phyloP scores from a whole-genome alignment of 768 basidiomycete species.

The Phlegmacium glaucopus region DNA sequence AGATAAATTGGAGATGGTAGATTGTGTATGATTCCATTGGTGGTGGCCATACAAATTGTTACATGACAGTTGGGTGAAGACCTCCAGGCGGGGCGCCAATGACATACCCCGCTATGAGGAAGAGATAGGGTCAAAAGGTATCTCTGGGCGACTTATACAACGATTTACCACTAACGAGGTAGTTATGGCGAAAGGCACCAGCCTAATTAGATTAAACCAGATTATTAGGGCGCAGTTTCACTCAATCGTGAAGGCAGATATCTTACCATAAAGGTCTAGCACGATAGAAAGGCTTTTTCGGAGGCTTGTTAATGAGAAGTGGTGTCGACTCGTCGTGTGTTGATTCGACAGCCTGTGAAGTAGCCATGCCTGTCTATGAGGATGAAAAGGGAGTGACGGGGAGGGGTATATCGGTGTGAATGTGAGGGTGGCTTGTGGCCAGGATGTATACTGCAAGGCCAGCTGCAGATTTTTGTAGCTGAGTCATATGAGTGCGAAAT shows the following conservation, averaged over 20 bases:
- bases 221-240: no score
- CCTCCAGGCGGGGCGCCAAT: conserved; percentile 73
- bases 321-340: neutral
- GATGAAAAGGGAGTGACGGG: no score
- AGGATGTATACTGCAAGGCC: neutral
- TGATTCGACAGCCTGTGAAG: no score
- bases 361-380: neutral
- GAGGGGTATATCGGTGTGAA: neutral
- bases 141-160: neutral
- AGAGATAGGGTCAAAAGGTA: conserved; percentile 9
- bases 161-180: conserved; percentile 61
- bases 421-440: no score
- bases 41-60: conserved; percentile 44
- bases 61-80: conserved; percentile 79
- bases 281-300: no score
- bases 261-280: no score
- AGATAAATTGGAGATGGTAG: conserved; percentile 6
- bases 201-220: conserved; percentile 48
- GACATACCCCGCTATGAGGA: conserved; percentile 77
- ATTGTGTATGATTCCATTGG: conserved; percentile 37
- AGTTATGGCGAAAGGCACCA: conserved; percentile 71
- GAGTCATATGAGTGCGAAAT: no score
- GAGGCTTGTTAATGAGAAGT: neutral
- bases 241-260: conserved; percentile 7
- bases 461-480: no score